Evolutionary conservation across 2,329 filamentous ascomycete species (phyloP), one percentile per base, ranked within the genome.

Genomic region (Alternaria burnsii): DNA sequence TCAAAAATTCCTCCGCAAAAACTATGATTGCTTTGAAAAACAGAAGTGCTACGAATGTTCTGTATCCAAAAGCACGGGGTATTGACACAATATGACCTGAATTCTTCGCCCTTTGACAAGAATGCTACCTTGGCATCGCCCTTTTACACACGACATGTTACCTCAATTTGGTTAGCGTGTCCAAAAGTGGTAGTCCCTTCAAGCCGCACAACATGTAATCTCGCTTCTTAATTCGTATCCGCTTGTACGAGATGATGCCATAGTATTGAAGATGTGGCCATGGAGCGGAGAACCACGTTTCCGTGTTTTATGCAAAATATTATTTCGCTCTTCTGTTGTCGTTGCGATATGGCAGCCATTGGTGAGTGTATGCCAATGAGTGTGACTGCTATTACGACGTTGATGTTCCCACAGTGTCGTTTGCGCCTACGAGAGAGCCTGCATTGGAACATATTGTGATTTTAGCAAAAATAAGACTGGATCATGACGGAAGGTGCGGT

Each of bases 131-230:
- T 59, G 62, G 59, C 53, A 20, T n/a, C 53, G 52, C 59, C 56
- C 59, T 62, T 61, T 59, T 22, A 46, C 32, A 28, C 38, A 53
- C 41, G 38, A 62, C 59, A 59, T 38, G 38, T 62, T 65, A 50
- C 59, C 59, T 47, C 16, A 18, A 57, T 54, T 22, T 16, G 55
- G 52, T 53, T 65, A 65, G 62, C n/a, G 7, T 38, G 10, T 11
- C 8, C 20, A 26, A 18, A n/a, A 38, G 3, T 2, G 18, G 46
- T 16, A 24, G 18, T 48, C 20, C 32, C 20, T 24, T 18, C 12
- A 48, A 22, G 28, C 20, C 28, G 9, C 20, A 36, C 30, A 24
- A 48, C 30, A 34, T 20, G 30, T 14, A 38, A 38, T 36, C 46
- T 48, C 30, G 46, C 18, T 48, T 48, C n/a, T 30, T 5, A 22